Percentiles rank a stretch among this genome's conserved stretches.
Conservation (phyloP, 805 yeast species). For the Lipomyces yamadae region DNA sequence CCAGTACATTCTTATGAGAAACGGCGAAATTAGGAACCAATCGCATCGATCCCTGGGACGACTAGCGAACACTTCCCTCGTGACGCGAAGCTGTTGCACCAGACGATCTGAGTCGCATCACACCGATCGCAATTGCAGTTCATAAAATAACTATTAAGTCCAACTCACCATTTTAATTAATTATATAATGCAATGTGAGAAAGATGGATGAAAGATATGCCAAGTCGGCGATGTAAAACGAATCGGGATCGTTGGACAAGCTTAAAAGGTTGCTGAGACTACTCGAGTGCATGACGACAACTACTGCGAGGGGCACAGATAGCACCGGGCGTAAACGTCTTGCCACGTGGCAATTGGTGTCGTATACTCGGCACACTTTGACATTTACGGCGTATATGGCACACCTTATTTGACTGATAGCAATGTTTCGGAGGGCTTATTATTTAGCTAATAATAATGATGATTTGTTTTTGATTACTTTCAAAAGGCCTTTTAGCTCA, state of each 20-base stretch:
- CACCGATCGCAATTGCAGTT: background rate
- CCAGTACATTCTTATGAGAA: background rate
- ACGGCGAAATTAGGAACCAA: background rate
- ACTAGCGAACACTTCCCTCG: background rate
- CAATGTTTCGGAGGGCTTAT: no score
- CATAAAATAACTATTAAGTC: background rate
- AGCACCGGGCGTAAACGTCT: background rate
- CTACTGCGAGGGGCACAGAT: background rate
- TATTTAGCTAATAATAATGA: background rate
- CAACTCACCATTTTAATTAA: background rate
- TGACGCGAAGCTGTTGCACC: background rate
- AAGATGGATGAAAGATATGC: conserved; percentile 1
- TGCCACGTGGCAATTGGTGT: background rate
- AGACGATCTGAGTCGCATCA: background rate
- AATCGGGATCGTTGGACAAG: background rate
- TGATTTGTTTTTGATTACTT: background rate
- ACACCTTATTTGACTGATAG: background rate
- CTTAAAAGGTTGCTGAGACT: background rate
- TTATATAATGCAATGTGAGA: background rate
- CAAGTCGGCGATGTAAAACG: background rate
- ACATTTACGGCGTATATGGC: background rate
- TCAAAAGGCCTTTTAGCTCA: background rate
- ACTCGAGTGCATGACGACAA: background rate
- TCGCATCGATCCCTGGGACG: background rate
- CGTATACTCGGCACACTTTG: background rate